phyloP scores from a whole-genome alignment of 805 yeast genomes.

The Candida sphagnicola region DNA sequence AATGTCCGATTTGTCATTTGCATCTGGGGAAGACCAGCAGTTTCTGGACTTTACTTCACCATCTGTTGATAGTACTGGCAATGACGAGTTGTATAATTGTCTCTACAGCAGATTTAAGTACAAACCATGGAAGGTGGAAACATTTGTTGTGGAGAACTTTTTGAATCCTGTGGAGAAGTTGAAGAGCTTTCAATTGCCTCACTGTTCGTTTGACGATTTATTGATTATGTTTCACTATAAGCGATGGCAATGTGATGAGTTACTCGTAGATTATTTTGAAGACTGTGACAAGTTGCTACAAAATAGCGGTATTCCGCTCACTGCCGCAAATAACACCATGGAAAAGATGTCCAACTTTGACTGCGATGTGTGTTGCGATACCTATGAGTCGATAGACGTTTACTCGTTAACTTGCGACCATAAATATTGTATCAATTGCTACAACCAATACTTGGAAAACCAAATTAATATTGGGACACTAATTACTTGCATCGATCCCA shows the following conservation, averaged over 20 bases:
- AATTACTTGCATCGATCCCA: conserved; percentile 65
- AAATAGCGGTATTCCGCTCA: conserved; percentile 23
- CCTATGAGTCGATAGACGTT: conserved; percentile 24
- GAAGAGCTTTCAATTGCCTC: conserved; percentile 20
- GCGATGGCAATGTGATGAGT: conserved; percentile 39
- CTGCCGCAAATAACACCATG: conserved; percentile 8
- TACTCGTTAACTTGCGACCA: conserved; percentile 69
- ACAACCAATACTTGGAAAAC: conserved; percentile 51
- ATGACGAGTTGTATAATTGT: not conserved
- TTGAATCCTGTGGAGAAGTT: conserved; percentile 19
- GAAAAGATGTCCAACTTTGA: conserved; percentile 20
- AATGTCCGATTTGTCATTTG: conserved; percentile 1
- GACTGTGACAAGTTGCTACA: conserved; percentile 19
- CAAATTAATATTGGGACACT: conserved; percentile 39
- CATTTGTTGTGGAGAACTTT: conserved; percentile 21
- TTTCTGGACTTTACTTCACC: not conserved
- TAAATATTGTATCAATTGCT: conserved; percentile 67
- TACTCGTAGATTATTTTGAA: conserved; percentile 33
- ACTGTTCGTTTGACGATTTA: conserved; percentile 26
- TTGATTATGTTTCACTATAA: conserved; percentile 32
- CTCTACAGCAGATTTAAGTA: conserved; percentile 9
- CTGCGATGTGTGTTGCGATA: conserved; percentile 76
- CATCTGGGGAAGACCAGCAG: conserved; percentile 1
- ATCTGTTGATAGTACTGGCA: not conserved
- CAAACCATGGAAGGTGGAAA: conserved; percentile 23